Evolutionary conservation across 2,329 filamentous ascomycete genomes (phyloP), one percentile per base, ranked within the genome.

Genomic region (Alternaria brassicicola): DNA sequence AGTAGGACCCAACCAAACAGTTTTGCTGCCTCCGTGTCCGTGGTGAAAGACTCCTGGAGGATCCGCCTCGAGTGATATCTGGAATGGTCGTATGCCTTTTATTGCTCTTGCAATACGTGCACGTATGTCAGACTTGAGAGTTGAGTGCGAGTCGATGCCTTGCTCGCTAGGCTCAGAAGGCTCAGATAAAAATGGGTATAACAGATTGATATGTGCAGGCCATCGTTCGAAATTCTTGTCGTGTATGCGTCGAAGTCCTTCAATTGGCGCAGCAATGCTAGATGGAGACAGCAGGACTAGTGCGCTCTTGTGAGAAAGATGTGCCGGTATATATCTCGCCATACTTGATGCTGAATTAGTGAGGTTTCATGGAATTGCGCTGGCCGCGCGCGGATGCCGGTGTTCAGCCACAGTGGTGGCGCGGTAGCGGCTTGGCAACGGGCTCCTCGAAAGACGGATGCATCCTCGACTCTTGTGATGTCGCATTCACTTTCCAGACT

Each of bases 191-290:
- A 74, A 75, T 12, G 70, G 71, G 49, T 73, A 73, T 42, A 75
- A 55, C 23, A 73, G 51, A 39, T 75, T 75, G 47, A 73, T 71
- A 42, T 75, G 71, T 7, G 72, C 66, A 25, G 69, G 71, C 73
- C 69, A 73, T 17, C 70, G 68, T 8, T 50, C 52, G 55, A 68
- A 73, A 30, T 71, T 63, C 46, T 61, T 68, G 56, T 75, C 71
- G 53, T 69, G 57, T 8, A 55, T 48, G 15, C 64, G 56, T 36
- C 73, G 68, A 7, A 73, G 54, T 15, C 56, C 50, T 47, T 73
- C 71, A 23, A 75, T 69, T 19, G 72, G 68, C 15, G 65, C 46
- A 30, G 59, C 48, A 15, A 74, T 69, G 21, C 50, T 53, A 3
- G 65, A 26, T 2, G 66, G 70, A 26, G 68, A 68, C 9, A 75